Evolutionary conservation across 495 filamentous ascomycete genomes (phyloP), one percentile per base, ranked within the genome.

Genomic region (Antarctomyces pellizariae): DNA sequence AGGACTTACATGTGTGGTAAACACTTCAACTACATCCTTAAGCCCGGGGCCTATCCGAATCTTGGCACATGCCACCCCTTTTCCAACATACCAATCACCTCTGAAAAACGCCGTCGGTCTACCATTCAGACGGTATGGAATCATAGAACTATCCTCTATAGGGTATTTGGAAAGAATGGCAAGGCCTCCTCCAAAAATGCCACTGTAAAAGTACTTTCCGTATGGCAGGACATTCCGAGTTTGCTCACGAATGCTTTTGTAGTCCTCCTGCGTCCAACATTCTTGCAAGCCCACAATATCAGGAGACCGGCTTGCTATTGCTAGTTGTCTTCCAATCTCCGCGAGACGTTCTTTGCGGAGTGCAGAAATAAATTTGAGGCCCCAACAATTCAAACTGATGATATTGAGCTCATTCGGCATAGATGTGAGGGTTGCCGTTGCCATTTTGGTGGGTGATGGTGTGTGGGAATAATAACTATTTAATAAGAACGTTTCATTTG

Each of bases 161-260:
- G 84, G 86, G 80, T 78, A 95, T 59, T 66, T 65, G 7, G 78
- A 89, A n/a, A 97, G 56, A 31, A 97, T 91, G 10, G 70, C 89
- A 15, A 97, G 55, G 2, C 86, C 86, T 19, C 71, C 76, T 14
- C 86, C 84, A 38, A 92, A 82, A 18, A 76, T 71, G 13, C 79
- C 86, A 36, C 75, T 75, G 38, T 68, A 63, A 55, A 92, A 97
- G 54, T 84, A 92, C 47, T 97, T 97, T 16, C 69, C 80, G 44
- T 90, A 75, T 1, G 86, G 86, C n/a, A 95, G 62, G 23, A 86
- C 56, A 34, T 73, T 53, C 23, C 56, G 56, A 0, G 80, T 91
- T 32, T 73, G 61, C 12, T 59, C 46, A 16, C 76, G 76, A 35
- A 97, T 82, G 44, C 57, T 67, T 18, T 64, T 57, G 59, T 83